Evolutionary conservation across 2,329 filamentous ascomycete species (phyloP).

Genomic region (Immersiporthe knoxdaviesiana): DNA sequence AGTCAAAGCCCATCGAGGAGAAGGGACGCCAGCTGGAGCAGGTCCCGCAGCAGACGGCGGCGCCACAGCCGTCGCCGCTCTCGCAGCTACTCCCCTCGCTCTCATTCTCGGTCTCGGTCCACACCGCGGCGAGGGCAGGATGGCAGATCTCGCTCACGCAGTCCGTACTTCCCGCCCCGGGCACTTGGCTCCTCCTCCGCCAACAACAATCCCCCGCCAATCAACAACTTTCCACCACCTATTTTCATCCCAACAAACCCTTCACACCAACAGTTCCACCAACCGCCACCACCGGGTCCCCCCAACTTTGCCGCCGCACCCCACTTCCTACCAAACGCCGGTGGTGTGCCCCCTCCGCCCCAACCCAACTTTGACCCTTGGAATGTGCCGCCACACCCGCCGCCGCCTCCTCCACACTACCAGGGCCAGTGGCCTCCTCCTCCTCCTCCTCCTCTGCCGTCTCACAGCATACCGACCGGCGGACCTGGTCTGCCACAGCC

Average conservation of each 20-base stretch:
- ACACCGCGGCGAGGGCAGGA: conserved; percentile 32
- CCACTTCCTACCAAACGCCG: conserved; percentile 29
- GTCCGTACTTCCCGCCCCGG: conserved; percentile 28
- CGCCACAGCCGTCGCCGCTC: conserved; percentile 37
- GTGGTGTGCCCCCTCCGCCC: conserved; percentile 24
- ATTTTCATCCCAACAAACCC: conserved; percentile 27
- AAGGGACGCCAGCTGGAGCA: conserved; percentile 14
- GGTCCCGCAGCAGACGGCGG: conserved; percentile 21
- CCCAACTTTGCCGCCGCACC: conserved; percentile 31
- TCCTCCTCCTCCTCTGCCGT: conserved; percentile 44
- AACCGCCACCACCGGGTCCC: conserved; percentile 31
- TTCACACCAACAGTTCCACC: conserved; percentile 25
- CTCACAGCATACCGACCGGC: conserved; percentile 34
- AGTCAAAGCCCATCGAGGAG: conserved; percentile 31
- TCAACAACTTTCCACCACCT: conserved; percentile 20
- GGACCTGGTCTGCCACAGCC: conserved; percentile 31
- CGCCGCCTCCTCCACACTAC: conserved; percentile 42
- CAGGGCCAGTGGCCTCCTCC: conserved; percentile 47
- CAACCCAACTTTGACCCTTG: conserved; percentile 31
- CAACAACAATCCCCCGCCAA: conserved; percentile 8
- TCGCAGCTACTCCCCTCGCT: conserved; percentile 31
- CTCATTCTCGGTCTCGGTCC: conserved; percentile 32
- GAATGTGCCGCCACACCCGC: conserved; percentile 34
- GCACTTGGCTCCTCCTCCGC: not conserved
- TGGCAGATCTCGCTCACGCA: conserved; percentile 38